Evolutionary conservation across 2,329 filamentous ascomycete species (phyloP).

Genomic region (Sordariomycetes sp.): DNA sequence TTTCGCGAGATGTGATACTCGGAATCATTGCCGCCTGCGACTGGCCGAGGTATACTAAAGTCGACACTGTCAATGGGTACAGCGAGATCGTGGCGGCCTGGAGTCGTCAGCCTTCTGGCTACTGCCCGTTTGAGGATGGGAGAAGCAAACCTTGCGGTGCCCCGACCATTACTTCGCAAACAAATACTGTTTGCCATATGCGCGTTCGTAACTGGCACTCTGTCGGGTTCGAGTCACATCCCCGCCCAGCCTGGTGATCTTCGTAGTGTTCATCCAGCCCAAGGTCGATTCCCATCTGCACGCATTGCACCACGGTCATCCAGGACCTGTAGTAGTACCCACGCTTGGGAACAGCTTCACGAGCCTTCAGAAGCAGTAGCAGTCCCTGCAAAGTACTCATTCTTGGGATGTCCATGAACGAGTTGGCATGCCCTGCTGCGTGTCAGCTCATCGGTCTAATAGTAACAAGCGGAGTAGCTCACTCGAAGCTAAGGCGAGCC

Average conservation of each 20-base stretch:
- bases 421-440: slow-evolving; percentile 69
- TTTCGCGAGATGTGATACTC: slow-evolving; percentile 76
- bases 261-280: slow-evolving; percentile 81
- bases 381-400: slow-evolving; percentile 88
- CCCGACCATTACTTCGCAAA: slow-evolving; percentile 86
- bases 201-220: slow-evolving; percentile 81
- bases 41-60: slow-evolving; percentile 54
- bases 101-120: no score
- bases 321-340: slow-evolving; percentile 97
- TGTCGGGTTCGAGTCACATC: slow-evolving; percentile 57
- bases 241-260: slow-evolving; percentile 61
- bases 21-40: slow-evolving; percentile 59
- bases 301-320: slow-evolving; percentile 89
- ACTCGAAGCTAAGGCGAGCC: slow-evolving; percentile 86
- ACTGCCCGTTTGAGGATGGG: no score
- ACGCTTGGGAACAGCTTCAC: slow-evolving; percentile 83
- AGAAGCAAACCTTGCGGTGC: slow-evolving; percentile 67
- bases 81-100: slow-evolving; percentile 69
- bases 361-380: slow-evolving; percentile 78
- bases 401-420: slow-evolving; percentile 85
- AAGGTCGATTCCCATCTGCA: slow-evolving; percentile 88
- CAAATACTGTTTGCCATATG: slow-evolving; percentile 82
- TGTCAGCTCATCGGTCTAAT: background rate
- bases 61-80: slow-evolving; percentile 71
- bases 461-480: slow-evolving; percentile 14